Evolutionary conservation across 202 grass and related monocot species (phyloP).

Genomic region (Cymbopogon flexuosus): DNA sequence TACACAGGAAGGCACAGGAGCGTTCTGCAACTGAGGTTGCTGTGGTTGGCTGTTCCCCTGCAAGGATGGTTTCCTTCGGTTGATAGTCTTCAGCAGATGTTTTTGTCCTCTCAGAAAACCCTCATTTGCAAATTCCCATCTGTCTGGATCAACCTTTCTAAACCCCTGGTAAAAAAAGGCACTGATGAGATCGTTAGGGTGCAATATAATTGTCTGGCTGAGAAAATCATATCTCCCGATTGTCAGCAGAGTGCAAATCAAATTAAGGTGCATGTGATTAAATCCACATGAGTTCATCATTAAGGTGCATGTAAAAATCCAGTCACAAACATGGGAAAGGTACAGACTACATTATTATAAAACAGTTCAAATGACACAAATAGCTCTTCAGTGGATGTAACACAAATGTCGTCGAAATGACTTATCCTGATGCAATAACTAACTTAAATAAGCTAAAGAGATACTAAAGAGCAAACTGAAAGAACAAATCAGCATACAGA

Average conservation of each 20-base stretch:
- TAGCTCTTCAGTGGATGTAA: neutral
- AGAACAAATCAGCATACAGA: neutral
- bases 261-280: neutral
- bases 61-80: conserved; percentile 72
- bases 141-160: conserved; percentile 95
- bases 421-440: conserved; percentile 1
- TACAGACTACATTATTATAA: neutral
- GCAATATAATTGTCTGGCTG: neutral
- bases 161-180: conserved; percentile 62
- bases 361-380: neutral
- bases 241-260: neutral
- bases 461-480: neutral
- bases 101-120: conserved; percentile 91
- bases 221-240: neutral
- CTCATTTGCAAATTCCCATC: conserved; percentile 98
- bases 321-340: neutral
- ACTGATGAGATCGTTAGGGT: conserved; percentile 6
- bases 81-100: conserved; percentile 91
- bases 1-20: conserved; percentile 67
- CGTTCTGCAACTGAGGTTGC: conserved; percentile 59
- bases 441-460: neutral
- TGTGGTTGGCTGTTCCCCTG: conserved; percentile 56
- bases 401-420: neutral
- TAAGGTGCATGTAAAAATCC: neutral
- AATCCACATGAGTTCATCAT: neutral